phyloP scores from a whole-genome alignment of 768 basidiomycete genomes.

The Boletus reticulatus region DNA sequence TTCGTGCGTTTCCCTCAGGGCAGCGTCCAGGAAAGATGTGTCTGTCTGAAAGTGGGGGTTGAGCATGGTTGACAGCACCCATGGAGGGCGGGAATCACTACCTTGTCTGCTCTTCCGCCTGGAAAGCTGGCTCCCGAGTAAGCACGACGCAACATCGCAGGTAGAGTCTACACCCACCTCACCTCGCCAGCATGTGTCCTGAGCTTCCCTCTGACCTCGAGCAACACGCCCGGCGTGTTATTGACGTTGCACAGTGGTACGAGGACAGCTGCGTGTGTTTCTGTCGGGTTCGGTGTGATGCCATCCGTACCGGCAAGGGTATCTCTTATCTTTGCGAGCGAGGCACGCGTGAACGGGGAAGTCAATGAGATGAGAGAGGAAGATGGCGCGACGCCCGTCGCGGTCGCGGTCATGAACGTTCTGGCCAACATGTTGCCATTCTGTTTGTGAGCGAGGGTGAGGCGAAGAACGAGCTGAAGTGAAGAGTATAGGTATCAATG shows the following conservation, averaged over 20 bases:
- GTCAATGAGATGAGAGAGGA: conserved; percentile 32
- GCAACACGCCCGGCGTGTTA: conserved; percentile 60
- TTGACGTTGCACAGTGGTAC: conserved; percentile 78
- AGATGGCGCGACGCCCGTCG: background rate
- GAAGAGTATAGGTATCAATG: no score
- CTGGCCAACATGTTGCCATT: conserved; percentile 30
- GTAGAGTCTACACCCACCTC: conserved; percentile 45
- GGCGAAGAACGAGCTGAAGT: no score
- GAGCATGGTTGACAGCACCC: background rate
- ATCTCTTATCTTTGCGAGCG: conserved; percentile 31
- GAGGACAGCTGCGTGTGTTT: conserved; percentile 64
- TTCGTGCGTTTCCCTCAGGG: conserved; percentile 72
- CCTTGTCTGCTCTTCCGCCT: conserved; percentile 68
- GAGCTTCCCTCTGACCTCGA: conserved; percentile 66
- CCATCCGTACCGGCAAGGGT: conserved; percentile 21
- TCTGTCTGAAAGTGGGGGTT: conserved; percentile 43
- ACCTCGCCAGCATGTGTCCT: conserved; percentile 80
- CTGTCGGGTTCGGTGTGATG: conserved; percentile 21
- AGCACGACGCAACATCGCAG: background rate
- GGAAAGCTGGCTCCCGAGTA: conserved; percentile 57
- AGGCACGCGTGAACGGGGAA: conserved; percentile 35
- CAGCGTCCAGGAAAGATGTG: conserved; percentile 50
- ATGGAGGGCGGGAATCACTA: conserved; percentile 24
- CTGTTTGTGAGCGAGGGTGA: background rate
- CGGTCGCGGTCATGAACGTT: conserved; percentile 18